phyloP scores from a whole-genome alignment of 176 grass and related monocot species.

The Puccinellia tenuiflora region DNA sequence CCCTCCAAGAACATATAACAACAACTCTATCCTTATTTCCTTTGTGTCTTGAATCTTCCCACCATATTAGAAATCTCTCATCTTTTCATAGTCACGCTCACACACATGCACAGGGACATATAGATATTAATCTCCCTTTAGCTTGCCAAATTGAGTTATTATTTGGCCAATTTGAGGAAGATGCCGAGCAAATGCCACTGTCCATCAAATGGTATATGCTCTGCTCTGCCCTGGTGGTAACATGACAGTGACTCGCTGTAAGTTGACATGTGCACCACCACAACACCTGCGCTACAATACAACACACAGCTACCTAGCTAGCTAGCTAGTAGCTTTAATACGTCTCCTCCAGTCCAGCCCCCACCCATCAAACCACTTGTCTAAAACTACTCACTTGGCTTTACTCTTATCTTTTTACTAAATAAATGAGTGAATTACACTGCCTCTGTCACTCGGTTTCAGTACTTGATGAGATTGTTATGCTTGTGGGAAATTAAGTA shows the following conservation, averaged over 20 bases:
- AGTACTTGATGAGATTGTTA: background rate
- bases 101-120: background rate
- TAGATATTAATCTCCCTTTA: slow-evolving; percentile 33
- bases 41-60: slow-evolving; percentile 29
- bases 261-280: slow-evolving; percentile 33
- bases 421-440: background rate
- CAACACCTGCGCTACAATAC: background rate
- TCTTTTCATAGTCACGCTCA: background rate
- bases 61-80: background rate
- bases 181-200: no score
- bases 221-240: background rate
- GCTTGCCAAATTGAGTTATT: background rate
- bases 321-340: slow-evolving; percentile 12
- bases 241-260: slow-evolving; percentile 31
- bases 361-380: background rate
- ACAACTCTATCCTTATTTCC: no score
- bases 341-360: background rate
- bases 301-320: background rate
- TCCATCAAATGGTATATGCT: background rate
- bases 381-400: background rate
- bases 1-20: no score
- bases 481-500: background rate
- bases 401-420: slow-evolving; percentile 1
- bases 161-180: slow-evolving; percentile 13
- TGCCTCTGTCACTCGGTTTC: background rate